Evolutionary conservation across 2,329 filamentous ascomycete species (phyloP).

Genomic region (Stagonosporopsis vannaccii): DNA sequence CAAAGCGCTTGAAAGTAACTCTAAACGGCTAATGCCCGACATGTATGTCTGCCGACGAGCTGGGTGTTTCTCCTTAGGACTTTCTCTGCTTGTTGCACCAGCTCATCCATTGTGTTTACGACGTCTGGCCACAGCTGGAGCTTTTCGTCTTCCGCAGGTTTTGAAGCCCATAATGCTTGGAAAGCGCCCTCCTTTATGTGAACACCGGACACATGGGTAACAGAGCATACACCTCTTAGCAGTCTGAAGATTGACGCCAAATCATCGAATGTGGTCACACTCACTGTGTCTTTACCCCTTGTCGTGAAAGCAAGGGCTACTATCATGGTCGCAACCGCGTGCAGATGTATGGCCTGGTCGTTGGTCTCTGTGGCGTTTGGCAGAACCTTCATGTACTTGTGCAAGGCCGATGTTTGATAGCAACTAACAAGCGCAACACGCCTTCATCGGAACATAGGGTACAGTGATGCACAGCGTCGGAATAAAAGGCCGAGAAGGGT

Average conservation of each 20-base stretch:
- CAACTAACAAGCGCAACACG: no score
- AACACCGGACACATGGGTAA: neutral
- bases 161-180: neutral
- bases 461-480: neutral
- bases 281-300: no score
- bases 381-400: neutral
- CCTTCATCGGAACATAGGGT: neutral
- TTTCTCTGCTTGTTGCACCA: neutral
- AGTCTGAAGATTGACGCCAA: neutral
- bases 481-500: neutral
- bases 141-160: neutral
- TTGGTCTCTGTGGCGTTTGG: neutral
- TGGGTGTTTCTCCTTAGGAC: neutral
- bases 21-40: neutral
- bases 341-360: neutral
- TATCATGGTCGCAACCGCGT: neutral
- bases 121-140: neutral
- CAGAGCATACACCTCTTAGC: neutral
- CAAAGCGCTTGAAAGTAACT: neutral
- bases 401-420: neutral
- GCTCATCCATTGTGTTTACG: neutral
- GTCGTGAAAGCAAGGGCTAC: neutral
- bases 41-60: neutral
- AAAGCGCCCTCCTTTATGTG: neutral
- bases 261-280: neutral